phyloP scores from a whole-genome alignment of 306 rosid species.

The Crataegus laevigata region DNA sequence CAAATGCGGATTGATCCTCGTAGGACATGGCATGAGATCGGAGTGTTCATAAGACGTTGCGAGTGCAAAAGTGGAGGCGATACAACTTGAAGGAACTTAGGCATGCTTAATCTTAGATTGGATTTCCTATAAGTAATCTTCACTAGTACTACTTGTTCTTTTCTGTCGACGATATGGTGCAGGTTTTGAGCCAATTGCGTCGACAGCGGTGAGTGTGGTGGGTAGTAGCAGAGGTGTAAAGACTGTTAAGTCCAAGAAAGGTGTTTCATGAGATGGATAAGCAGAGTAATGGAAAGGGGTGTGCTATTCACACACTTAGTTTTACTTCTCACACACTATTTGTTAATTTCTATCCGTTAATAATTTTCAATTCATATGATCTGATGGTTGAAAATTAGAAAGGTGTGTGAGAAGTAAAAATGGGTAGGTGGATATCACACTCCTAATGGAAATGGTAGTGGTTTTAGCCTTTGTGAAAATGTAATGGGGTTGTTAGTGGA shows the following conservation, averaged over 20 bases:
- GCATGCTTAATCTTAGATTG: slow-evolving; percentile 1
- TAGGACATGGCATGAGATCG: background rate
- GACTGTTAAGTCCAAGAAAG: background rate
- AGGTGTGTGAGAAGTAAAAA: no score
- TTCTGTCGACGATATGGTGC: background rate
- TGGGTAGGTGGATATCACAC: no score
- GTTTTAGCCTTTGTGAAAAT: no score
- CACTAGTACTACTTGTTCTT: background rate
- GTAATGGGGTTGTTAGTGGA: no score
- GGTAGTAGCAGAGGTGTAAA: background rate
- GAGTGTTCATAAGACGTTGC: background rate
- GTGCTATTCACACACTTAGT: no score
- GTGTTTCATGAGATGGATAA: background rate
- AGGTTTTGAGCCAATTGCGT: background rate
- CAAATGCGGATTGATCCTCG: slow-evolving; percentile 18
- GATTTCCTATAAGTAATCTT: background rate
- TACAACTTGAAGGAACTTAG: background rate
- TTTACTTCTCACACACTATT: no score
- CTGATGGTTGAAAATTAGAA: no score
- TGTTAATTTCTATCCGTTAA: no score
- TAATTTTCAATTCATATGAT: no score
- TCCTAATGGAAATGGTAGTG: no score
- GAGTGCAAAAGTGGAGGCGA: background rate
- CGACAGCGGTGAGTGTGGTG: background rate
- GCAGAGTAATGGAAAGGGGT: no score